Conservation (phyloP, 371 early-diverging fungal species). For the Apophysomyces sp. region DNA sequence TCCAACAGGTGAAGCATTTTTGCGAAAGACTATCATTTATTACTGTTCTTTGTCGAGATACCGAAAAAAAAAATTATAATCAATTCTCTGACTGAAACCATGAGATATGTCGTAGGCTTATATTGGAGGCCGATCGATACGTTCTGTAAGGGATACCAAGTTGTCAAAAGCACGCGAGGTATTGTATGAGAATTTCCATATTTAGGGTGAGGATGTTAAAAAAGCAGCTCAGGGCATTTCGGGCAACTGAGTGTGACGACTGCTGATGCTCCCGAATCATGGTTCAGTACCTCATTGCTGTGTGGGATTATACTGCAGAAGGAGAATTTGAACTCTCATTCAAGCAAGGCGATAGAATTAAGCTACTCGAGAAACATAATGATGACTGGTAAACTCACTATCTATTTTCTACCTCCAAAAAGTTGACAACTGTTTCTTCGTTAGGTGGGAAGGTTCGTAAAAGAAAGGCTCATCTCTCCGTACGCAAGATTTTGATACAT, state of each 20-base stretch:
- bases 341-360: conserved; percentile 45
- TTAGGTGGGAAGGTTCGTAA: conserved; percentile 51
- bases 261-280: conserved; percentile 14
- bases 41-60: too few species aligned
- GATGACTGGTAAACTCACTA: conserved; percentile 45
- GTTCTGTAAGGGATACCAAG: too few species aligned
- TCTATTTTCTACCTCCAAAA: background rate
- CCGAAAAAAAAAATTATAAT: too few species aligned
- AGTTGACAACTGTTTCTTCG: background rate
- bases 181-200: too few species aligned
- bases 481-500: background rate
- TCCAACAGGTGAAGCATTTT: too few species aligned
- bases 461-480: background rate
- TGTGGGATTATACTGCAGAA: conserved; percentile 50
- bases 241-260: background rate
- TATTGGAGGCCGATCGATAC: too few species aligned
- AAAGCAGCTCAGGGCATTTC: too few species aligned
- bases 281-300: conserved; percentile 42
- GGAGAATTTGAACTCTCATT: conserved; percentile 50
- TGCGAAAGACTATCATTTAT: too few species aligned
- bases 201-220: too few species aligned
- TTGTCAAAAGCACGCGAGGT: too few species aligned
- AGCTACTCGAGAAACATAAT: conserved; percentile 46
- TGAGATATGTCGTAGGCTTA: too few species aligned
- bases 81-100: too few species aligned